Percentiles rank a stretch among this genome's conserved stretches.
Conservation (phyloP, 1,139 yeast species). For the Zygoascus hellenicus region DNA sequence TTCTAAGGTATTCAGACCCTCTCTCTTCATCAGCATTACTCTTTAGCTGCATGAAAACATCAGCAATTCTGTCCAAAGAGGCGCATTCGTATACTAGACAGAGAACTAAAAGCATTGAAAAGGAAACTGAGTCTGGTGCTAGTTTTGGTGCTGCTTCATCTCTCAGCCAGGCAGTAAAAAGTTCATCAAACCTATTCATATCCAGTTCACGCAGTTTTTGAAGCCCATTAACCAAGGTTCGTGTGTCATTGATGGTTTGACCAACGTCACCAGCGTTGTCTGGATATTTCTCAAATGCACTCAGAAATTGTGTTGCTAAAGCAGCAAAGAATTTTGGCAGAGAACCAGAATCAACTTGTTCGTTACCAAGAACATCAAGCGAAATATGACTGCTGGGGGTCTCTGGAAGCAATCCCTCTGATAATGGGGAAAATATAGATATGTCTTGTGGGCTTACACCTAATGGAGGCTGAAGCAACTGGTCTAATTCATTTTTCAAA, state of each 20-base stretch:
- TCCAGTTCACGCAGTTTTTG: conserved; percentile 26
- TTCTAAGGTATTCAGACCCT: conserved; percentile 13
- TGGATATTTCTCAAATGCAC: conserved; percentile 16
- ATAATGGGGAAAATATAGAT: conserved; percentile 28
- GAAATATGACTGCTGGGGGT: conserved; percentile 3
- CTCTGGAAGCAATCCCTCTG: conserved; percentile 18
- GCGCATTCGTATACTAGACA: conserved; percentile 38
- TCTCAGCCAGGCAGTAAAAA: conserved; percentile 24
- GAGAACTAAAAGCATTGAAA: conserved; percentile 28
- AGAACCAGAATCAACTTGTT: conserved; percentile 17
- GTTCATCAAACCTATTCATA: conserved; percentile 19
- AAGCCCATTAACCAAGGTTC: conserved; percentile 19
- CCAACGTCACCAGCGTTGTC: conserved; percentile 8
- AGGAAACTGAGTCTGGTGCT: conserved; percentile 21
- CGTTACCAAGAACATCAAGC: conserved; percentile 14
- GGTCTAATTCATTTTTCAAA: conserved; percentile 24
- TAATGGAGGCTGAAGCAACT: conserved; percentile 18
- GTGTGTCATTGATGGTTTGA: conserved; percentile 6
- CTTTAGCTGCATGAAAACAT: conserved; percentile 27
- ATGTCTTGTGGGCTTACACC: conserved; percentile 25
- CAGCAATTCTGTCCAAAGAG: conserved; percentile 32
- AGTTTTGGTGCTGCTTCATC: conserved; percentile 25
- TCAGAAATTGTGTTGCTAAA: conserved; percentile 18
- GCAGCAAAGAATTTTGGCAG: conserved; percentile 19
- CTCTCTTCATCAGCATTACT: conserved; percentile 18